A percentile compares a stretch with the other conserved stretches of the same genome.
Evolutionary conservation across 2,329 filamentous ascomycete genomes (phyloP).

Genomic region (Arthrobotrys iridis): DNA sequence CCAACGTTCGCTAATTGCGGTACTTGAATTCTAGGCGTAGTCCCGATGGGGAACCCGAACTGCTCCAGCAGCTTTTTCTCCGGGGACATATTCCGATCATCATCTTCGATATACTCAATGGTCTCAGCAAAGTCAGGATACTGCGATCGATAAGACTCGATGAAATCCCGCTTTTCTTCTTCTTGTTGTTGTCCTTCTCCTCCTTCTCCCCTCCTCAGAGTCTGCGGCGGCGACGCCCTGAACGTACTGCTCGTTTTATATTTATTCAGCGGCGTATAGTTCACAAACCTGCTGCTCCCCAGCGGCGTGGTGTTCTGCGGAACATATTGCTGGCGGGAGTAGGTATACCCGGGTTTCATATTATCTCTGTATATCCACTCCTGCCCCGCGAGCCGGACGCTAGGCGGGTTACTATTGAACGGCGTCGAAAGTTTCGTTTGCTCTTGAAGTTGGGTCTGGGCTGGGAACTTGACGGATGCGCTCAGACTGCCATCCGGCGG

Average conservation of each 20-base stretch:
- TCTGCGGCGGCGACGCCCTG: background rate
- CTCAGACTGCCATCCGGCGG: background rate
- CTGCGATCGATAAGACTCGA: constrained; percentile 1
- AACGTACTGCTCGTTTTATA: background rate
- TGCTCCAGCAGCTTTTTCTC: constrained; percentile 3
- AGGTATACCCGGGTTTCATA: constrained; percentile 8
- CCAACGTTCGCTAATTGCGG: constrained; percentile 3
- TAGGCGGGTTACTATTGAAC: background rate
- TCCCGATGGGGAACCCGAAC: constrained; percentile 16
- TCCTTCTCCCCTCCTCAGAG: background rate
- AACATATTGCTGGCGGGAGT: background rate
- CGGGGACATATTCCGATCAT: background rate
- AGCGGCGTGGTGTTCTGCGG: background rate
- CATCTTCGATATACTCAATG: constrained; percentile 14
- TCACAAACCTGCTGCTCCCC: constrained; percentile 8
- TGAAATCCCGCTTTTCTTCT: background rate
- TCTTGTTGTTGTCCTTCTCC: background rate
- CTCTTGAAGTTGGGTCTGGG: background rate
- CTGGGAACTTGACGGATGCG: background rate
- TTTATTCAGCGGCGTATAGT: background rate
- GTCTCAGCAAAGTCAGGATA: constrained; percentile 25
- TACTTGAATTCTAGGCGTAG: constrained; percentile 3
- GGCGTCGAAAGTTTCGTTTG: constrained; percentile 9
- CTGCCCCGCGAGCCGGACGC: background rate
- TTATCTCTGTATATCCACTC: constrained; percentile 22